Evolutionary conservation across 2,329 filamentous ascomycete species (phyloP).

Genomic region (Cytospora piceicola): DNA sequence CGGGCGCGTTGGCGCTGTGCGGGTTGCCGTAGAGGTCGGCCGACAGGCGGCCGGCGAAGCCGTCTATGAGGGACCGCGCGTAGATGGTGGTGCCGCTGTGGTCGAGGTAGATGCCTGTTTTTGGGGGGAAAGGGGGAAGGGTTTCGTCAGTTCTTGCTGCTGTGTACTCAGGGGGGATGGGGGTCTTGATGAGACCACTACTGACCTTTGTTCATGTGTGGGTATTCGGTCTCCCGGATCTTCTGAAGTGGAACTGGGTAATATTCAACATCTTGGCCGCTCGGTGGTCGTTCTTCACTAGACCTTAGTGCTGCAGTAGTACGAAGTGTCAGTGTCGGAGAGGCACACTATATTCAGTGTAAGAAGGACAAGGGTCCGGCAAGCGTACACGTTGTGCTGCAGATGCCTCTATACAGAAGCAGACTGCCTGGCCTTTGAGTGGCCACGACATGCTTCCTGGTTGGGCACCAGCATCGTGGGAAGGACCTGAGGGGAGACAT

Average conservation of each 20-base stretch:
- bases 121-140: constrained; percentile 12
- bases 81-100: constrained; percentile 63
- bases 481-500: constrained; percentile 18
- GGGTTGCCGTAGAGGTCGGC: constrained; percentile 68
- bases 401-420: constrained; percentile 22
- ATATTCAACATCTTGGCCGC: constrained; percentile 19
- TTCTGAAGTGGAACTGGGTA: constrained; percentile 37
- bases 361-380: not conserved
- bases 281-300: constrained; percentile 1
- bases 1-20: constrained; percentile 66
- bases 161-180: not conserved
- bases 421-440: constrained; percentile 15
- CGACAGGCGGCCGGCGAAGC: constrained; percentile 59
- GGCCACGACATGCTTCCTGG: constrained; percentile 14
- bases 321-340: not conserved
- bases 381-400: constrained; percentile 22
- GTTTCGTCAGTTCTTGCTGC: not conserved
- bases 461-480: constrained; percentile 10
- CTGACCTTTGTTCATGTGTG: constrained; percentile 47
- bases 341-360: not conserved
- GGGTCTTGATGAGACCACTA: constrained; percentile 17
- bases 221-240: constrained; percentile 46
- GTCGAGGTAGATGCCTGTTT: constrained; percentile 59
- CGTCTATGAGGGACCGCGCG: constrained; percentile 59
- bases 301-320: constrained; percentile 7